phyloP scores from a whole-genome alignment of 352 stramenopile genomes.

The Halophytophthora batemanensis region DNA sequence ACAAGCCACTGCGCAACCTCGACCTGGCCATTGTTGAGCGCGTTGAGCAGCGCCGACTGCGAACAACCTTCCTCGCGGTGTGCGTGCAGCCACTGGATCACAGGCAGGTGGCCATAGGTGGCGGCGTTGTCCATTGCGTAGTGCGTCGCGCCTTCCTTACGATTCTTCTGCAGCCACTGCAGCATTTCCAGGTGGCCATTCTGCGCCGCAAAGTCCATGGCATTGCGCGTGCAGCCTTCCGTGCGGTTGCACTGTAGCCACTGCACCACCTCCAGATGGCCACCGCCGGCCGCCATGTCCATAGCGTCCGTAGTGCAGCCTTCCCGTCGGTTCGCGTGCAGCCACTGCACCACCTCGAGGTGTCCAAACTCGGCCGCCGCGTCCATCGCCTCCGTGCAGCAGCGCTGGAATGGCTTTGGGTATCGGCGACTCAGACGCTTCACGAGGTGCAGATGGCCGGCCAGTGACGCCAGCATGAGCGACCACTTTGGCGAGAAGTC shows the following conservation, averaged over 20 bases:
- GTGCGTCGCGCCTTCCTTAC: constrained; percentile 48
- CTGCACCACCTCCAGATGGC: constrained; percentile 47
- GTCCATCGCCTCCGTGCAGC: constrained; percentile 60
- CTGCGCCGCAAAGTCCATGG: constrained; percentile 66
- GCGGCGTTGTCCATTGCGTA: constrained; percentile 61
- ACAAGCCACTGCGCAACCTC: constrained; percentile 60
- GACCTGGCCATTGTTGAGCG: constrained; percentile 45
- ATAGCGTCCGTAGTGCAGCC: constrained; percentile 69
- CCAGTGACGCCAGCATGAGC: constrained; percentile 48
- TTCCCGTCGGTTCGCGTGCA: constrained; percentile 42
- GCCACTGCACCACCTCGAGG: constrained; percentile 50
- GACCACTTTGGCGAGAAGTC: constrained; percentile 51
- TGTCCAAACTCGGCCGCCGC: constrained; percentile 62
- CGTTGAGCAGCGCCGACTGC: constrained; percentile 66
- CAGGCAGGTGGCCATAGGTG: constrained; percentile 36
- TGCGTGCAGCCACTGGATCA: constrained; percentile 51
- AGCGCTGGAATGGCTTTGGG: constrained; percentile 39
- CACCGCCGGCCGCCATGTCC: constrained; percentile 59
- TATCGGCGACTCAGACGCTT: constrained; percentile 37
- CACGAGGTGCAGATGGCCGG: constrained; percentile 47
- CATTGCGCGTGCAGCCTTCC: constrained; percentile 55
- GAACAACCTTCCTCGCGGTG: constrained; percentile 63
- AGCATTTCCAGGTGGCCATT: constrained; percentile 57
- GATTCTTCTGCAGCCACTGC: constrained; percentile 53
- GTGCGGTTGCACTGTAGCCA: constrained; percentile 57